These are phyloP conservation scores for Thinopyrum elongatum DNA, from an alignment of 176 grass and related monocot genomes.

Conservation along the genomic window DNA sequence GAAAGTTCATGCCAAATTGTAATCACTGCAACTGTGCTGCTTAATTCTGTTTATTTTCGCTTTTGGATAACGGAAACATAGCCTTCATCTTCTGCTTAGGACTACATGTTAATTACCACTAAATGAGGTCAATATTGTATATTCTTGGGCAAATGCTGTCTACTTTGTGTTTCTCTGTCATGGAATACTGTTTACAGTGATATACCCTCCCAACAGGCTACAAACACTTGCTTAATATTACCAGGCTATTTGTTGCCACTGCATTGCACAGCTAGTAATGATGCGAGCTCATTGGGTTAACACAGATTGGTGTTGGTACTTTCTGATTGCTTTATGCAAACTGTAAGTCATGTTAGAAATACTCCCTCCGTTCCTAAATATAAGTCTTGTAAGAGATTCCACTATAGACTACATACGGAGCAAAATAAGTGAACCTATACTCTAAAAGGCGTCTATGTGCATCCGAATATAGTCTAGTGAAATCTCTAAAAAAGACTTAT, in stretches of 20 bases:
- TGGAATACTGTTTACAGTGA: not conserved
- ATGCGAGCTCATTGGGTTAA: not conserved
- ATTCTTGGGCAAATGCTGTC: not conserved
- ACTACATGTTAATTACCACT: not conserved
- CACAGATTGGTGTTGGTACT: not conserved
- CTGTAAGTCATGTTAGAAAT: not conserved
- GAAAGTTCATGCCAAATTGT: slow-evolving; percentile 84
- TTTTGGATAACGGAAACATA: not conserved
- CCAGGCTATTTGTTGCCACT: not conserved
- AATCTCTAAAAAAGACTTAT: too few species aligned
- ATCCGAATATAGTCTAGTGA: too few species aligned
- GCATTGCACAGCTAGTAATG: not conserved
- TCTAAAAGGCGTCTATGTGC: too few species aligned
- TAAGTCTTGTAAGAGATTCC: too few species aligned
- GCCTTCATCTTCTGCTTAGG: not conserved
- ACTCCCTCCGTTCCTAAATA: too few species aligned
- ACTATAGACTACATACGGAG: too few species aligned
- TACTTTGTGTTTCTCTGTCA: not conserved
- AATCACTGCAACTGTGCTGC: slow-evolving; percentile 9
- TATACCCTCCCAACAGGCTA: not conserved
- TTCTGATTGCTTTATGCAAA: not conserved
- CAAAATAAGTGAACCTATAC: too few species aligned
- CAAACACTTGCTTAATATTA: not conserved
- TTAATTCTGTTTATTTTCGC: not conserved
- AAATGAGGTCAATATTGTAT: not conserved